Evolutionary conservation across 371 early-diverging fungal species (phyloP).

Genomic region (Mortierella sp.): DNA sequence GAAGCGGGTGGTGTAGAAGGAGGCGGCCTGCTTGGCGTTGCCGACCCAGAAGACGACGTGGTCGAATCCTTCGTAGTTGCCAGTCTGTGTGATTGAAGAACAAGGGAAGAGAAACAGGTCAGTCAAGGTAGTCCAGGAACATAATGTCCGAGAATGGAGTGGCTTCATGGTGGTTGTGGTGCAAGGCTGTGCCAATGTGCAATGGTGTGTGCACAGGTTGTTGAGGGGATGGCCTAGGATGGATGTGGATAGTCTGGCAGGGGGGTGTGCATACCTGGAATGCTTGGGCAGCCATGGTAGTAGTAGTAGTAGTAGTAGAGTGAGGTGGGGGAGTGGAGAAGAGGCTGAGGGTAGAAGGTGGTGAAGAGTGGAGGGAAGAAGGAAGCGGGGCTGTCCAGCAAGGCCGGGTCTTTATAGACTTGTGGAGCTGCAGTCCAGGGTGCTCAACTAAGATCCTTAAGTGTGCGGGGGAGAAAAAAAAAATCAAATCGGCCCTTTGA

Average conservation of each 20-base stretch:
- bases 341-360: background rate
- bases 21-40: conserved; percentile 95
- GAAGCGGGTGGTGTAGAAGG: conserved; percentile 87
- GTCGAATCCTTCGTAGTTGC: conserved; percentile 65
- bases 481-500: background rate
- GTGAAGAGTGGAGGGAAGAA: background rate
- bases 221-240: too few relatives aligned
- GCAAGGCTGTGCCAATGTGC: too few relatives aligned
- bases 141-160: too few relatives aligned
- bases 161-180: too few relatives aligned
- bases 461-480: conserved; percentile 7
- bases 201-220: too few relatives aligned
- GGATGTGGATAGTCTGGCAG: too few relatives aligned
- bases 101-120: background rate
- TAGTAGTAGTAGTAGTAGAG: background rate
- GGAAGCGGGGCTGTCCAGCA: background rate
- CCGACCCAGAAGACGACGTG: conserved; percentile 90
- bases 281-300: background rate
- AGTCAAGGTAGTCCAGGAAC: too few relatives aligned
- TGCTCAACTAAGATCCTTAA: conserved; percentile 28
- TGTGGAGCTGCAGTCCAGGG: background rate
- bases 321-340: background rate
- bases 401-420: background rate
- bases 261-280: conserved; percentile 1
- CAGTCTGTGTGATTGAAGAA: conserved; percentile 18